Percentiles rank a stretch among this genome's conserved stretches.
Evolutionary conservation across 345 rosid species (phyloP).

Genomic region (Cochlearia excelsa): DNA sequence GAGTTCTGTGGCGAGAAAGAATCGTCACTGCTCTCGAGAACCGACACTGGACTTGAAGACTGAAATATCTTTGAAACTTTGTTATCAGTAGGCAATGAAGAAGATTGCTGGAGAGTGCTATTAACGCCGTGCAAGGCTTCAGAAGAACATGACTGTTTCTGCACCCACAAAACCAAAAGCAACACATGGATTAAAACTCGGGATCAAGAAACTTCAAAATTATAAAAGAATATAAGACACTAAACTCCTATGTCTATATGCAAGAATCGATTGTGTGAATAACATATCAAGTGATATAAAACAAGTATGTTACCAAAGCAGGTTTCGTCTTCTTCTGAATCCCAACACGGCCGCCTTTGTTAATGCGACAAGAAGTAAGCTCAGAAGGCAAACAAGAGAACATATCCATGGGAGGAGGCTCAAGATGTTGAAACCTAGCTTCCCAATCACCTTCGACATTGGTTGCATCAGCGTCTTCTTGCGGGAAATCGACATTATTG

Average conservation of each 20-base stretch:
- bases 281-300: constrained; percentile 1
- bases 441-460: constrained; percentile 37
- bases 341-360: constrained; percentile 22
- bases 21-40: constrained; percentile 63
- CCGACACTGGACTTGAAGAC: constrained; percentile 74
- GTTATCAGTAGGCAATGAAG: constrained; percentile 31
- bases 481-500: constrained; percentile 51
- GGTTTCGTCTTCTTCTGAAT: constrained; percentile 30
- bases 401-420: background rate
- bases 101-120: constrained; percentile 30
- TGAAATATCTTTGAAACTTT: constrained; percentile 48
- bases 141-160: constrained; percentile 36
- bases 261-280: background rate
- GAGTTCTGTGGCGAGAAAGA: constrained; percentile 55
- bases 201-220: too few species aligned
- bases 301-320: constrained; percentile 42
- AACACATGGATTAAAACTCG: constrained; percentile 8
- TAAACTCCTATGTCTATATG: background rate
- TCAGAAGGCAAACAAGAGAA: constrained; percentile 42
- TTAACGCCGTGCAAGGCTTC: constrained; percentile 42
- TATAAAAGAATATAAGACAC: too few species aligned
- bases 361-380: constrained; percentile 25
- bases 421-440: background rate
- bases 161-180: constrained; percentile 32
- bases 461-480: constrained; percentile 52